A percentile compares a stretch with the other conserved stretches of the same genome.
These are phyloP conservation scores for Elongisporangium prolatum DNA, from an alignment of 352 stramenopile genomes.

Conservation along the genomic window DNA sequence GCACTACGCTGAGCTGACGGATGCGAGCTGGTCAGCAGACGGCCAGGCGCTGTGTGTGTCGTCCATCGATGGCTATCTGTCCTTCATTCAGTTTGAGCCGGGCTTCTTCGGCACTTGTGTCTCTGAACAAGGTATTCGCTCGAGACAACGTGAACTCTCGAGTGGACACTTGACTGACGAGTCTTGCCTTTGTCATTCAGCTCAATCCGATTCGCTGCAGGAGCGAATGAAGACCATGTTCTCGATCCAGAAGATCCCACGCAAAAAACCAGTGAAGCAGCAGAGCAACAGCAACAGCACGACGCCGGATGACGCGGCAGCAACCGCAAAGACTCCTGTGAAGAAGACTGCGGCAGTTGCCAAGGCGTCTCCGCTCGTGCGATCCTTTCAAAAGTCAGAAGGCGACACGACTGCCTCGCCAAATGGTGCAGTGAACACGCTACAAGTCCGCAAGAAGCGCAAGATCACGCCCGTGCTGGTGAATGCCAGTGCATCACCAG, in stretches of 20 bases:
- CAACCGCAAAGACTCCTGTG: constrained; percentile 11
- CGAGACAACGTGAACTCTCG: background rate
- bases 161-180: background rate
- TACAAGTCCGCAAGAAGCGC: constrained; percentile 83
- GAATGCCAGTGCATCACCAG: constrained; percentile 4
- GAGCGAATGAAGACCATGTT: constrained; percentile 46
- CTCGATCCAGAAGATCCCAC: constrained; percentile 45
- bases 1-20: constrained; percentile 94
- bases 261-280: constrained; percentile 44
- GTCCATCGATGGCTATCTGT: constrained; percentile 96
- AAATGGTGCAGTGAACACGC: constrained; percentile 33
- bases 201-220: background rate
- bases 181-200: background rate
- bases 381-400: constrained; percentile 16
- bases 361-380: constrained; percentile 19
- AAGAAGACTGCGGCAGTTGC: constrained; percentile 7
- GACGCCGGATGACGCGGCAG: constrained; percentile 8
- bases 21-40: constrained; percentile 90
- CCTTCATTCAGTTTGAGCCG: constrained; percentile 88
- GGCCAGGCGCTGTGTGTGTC: constrained; percentile 90
- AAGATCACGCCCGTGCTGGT: constrained; percentile 60
- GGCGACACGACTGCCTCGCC: constrained; percentile 8
- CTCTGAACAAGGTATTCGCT: constrained; percentile 2
- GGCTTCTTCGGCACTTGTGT: constrained; percentile 74
- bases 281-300: constrained; percentile 10